phyloP scores from a whole-genome alignment of 495 filamentous ascomycete genomes.

The Xylaria cubensis region DNA sequence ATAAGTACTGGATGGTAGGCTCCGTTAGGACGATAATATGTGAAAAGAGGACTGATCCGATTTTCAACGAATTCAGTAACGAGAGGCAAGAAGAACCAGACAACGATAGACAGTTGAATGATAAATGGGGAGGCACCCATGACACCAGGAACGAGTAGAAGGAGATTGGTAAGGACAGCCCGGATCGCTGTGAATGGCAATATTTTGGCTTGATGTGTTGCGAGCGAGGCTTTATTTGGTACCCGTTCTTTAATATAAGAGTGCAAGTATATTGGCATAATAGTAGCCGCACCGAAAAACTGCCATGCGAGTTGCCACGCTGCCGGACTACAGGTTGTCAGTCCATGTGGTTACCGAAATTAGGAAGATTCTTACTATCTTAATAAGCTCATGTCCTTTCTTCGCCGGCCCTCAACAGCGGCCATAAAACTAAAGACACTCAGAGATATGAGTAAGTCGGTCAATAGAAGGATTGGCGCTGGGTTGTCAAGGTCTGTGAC shows the following conservation, averaged over 20 bases:
- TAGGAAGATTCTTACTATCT: background rate
- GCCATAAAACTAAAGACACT: background rate
- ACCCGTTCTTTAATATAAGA: background rate
- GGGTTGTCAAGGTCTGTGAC: background rate
- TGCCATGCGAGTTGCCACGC: background rate
- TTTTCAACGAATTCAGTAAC: background rate
- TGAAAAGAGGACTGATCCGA: background rate
- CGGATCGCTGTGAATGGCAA: background rate
- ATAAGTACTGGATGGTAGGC: background rate
- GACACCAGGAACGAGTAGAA: background rate
- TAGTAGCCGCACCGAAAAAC: background rate
- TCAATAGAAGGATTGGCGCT: background rate
- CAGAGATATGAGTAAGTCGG: background rate
- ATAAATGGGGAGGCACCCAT: background rate
- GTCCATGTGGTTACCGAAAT: background rate
- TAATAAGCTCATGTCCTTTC: background rate
- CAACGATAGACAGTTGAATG: background rate
- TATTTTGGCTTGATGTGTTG: background rate
- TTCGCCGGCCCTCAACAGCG: background rate
- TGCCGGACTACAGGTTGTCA: background rate
- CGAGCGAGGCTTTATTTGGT: background rate
- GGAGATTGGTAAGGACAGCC: background rate
- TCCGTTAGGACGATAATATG: background rate
- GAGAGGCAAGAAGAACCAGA: slow-evolving; percentile 7
- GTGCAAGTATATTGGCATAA: background rate